Conservation (phyloP, 2,329 filamentous ascomycete species). For the Grosmannia huntii region DNA sequence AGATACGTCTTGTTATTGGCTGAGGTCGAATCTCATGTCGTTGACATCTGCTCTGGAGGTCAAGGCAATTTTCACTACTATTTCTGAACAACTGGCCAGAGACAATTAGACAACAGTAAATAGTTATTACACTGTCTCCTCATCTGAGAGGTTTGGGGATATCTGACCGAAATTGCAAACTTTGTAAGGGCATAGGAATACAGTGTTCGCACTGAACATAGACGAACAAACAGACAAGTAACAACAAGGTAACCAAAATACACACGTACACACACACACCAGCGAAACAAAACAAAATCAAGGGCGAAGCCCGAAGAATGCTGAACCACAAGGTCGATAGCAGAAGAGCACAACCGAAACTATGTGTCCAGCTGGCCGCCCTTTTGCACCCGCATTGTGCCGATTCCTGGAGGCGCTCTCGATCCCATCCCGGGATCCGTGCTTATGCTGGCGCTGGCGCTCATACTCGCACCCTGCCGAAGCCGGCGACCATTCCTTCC, state of each 20-base stretch:
- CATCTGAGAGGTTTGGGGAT: neutral
- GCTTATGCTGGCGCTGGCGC: neutral
- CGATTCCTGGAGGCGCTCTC: neutral
- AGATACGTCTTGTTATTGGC: too few relatives aligned
- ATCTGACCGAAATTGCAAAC: neutral
- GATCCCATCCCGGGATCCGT: constrained; percentile 4
- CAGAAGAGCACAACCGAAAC: neutral
- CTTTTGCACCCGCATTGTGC: constrained; percentile 11
- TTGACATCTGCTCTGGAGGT: too few relatives aligned
- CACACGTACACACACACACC: neutral
- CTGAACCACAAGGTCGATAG: neutral
- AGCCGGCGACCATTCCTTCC: neutral
- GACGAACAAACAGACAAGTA: neutral
- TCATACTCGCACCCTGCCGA: neutral
- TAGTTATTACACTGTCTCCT: neutral
- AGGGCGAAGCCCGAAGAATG: neutral
- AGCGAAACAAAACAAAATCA: neutral
- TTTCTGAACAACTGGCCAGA: neutral
- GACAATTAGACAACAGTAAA: neutral
- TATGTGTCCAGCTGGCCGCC: constrained; percentile 10
- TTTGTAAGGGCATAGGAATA: neutral
- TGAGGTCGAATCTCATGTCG: too few relatives aligned
- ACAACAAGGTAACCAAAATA: neutral
- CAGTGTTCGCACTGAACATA: neutral
- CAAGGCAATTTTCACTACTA: neutral